Evolutionary conservation across 1,284 basidiomycete genomes (phyloP).

Genomic region (Cystobasidiaceae sp.): DNA sequence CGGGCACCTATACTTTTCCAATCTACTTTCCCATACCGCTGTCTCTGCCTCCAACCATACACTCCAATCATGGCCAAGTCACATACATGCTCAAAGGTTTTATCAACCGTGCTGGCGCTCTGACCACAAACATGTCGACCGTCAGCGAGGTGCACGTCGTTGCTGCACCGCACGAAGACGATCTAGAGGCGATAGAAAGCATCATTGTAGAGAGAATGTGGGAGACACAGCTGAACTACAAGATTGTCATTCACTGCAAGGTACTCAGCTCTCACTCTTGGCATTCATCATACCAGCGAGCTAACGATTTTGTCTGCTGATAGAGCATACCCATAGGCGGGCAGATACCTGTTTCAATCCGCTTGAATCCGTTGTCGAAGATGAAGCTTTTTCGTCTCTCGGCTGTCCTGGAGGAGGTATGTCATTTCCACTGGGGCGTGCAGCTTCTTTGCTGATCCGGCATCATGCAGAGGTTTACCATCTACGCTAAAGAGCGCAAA

Average conservation of each 20-base stretch:
- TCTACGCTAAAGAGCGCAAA: slow-evolving; percentile 62
- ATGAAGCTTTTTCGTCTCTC: slow-evolving; percentile 73
- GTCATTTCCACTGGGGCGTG: not conserved
- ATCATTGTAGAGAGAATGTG: slow-evolving; percentile 85
- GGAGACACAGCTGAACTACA: slow-evolving; percentile 83
- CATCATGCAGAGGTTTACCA: slow-evolving; percentile 60
- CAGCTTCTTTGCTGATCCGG: no score
- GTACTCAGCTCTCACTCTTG: slow-evolving; percentile 25
- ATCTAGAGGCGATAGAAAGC: slow-evolving; percentile 64
- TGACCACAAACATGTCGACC: slow-evolving; percentile 68
- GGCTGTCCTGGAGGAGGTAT: slow-evolving; percentile 65
- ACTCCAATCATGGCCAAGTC: slow-evolving; percentile 72
- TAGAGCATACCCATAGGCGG: slow-evolving; percentile 74
- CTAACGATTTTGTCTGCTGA: not conserved
- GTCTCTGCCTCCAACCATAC: slow-evolving; percentile 71
- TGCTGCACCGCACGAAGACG: slow-evolving; percentile 57
- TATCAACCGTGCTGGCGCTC: slow-evolving; percentile 75
- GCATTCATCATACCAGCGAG: slow-evolving; percentile 27
- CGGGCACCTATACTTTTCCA: slow-evolving; percentile 87
- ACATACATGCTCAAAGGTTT: slow-evolving; percentile 74
- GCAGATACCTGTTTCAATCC: slow-evolving; percentile 70
- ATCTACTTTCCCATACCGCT: slow-evolving; percentile 76
- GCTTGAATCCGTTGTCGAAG: slow-evolving; percentile 78
- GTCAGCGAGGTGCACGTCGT: slow-evolving; percentile 71
- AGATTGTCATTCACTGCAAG: slow-evolving; percentile 70